Conservation (phyloP, 345 rosid species). For the Lepidium aucheri region DNA sequence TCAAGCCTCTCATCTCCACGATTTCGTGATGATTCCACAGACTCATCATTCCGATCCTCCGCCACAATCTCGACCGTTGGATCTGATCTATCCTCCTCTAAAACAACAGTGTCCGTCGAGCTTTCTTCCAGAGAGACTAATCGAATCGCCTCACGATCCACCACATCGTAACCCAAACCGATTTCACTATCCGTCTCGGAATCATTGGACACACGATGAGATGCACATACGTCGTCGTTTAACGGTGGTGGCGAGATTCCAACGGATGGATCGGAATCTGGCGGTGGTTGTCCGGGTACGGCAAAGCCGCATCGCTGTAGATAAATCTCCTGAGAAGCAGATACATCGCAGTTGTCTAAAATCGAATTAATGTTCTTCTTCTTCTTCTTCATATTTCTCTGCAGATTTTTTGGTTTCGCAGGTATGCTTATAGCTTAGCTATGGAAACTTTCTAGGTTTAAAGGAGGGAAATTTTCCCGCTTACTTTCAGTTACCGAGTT, state of each 20-base stretch:
- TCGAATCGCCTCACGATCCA: constrained; percentile 13
- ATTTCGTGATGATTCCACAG: background rate
- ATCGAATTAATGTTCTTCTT: background rate
- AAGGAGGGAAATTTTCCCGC: constrained; percentile 8
- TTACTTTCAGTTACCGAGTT: background rate
- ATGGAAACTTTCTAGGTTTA: background rate
- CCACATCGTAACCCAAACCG: background rate
- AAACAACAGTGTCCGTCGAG: background rate
- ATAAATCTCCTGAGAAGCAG: constrained; percentile 14
- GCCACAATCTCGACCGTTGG: background rate
- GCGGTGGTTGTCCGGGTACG: background rate
- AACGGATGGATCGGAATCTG: constrained; percentile 21
- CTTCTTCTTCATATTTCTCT: constrained; percentile 3
- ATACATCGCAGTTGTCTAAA: constrained; percentile 3
- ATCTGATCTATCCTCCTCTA: constrained; percentile 4
- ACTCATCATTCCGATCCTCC: background rate
- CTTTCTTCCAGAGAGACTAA: constrained; percentile 16
- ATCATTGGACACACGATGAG: background rate
- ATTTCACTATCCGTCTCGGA: background rate
- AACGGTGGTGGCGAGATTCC: background rate
- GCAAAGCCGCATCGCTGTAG: constrained; percentile 17
- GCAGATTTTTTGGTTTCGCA: background rate
- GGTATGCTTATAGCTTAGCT: background rate
- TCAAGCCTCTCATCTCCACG: background rate
- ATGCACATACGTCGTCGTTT: background rate